These are phyloP conservation scores for Pharnaceum exiguum DNA, from an alignment of 148 eudicot genomes.

Conservation along the genomic window DNA sequence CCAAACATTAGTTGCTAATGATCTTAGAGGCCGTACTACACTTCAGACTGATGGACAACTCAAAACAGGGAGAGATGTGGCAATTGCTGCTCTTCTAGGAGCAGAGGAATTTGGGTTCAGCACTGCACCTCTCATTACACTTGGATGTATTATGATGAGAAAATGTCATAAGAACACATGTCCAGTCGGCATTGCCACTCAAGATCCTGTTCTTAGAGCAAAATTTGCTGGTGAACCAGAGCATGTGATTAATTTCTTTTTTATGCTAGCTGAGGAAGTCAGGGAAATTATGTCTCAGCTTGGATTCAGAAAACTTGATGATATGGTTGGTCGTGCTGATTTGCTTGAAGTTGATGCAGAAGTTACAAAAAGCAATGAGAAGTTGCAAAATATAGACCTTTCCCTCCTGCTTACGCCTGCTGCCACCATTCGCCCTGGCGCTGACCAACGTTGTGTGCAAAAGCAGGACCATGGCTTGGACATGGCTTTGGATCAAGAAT, in stretches of 20 bases:
- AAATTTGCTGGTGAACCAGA: constrained; percentile 98
- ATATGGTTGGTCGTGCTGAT: constrained; percentile 96
- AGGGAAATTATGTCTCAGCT: constrained; percentile 96
- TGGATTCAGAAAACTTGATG: constrained; percentile 67
- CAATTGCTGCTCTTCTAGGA: constrained; percentile 95
- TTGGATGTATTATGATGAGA: constrained; percentile 99
- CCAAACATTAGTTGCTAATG: constrained; percentile 95
- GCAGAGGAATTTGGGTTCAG: constrained; percentile 99
- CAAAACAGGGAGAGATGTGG: constrained; percentile 97
- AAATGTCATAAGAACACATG: constrained; percentile 99
- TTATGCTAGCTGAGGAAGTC: constrained; percentile 97
- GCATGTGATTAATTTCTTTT: constrained; percentile 95
- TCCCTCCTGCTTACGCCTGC: constrained; percentile 90
- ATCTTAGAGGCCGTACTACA: constrained; percentile 88
- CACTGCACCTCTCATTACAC: constrained; percentile 94
- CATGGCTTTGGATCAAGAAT: constrained; percentile 79
- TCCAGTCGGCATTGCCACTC: constrained; percentile 98
- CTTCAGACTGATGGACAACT: constrained; percentile 96
- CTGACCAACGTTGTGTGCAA: constrained; percentile 89
- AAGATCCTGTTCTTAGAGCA: constrained; percentile 93
- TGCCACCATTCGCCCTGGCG: constrained; percentile 81
- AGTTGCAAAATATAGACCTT: constrained; percentile 88
- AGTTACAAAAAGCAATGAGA: constrained; percentile 65
- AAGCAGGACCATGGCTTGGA: constrained; percentile 96
- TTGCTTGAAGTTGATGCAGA: constrained; percentile 89